Conservation (phyloP, 2,329 filamentous ascomycete genomes). For the Colletotrichum cuscutae region DNA sequence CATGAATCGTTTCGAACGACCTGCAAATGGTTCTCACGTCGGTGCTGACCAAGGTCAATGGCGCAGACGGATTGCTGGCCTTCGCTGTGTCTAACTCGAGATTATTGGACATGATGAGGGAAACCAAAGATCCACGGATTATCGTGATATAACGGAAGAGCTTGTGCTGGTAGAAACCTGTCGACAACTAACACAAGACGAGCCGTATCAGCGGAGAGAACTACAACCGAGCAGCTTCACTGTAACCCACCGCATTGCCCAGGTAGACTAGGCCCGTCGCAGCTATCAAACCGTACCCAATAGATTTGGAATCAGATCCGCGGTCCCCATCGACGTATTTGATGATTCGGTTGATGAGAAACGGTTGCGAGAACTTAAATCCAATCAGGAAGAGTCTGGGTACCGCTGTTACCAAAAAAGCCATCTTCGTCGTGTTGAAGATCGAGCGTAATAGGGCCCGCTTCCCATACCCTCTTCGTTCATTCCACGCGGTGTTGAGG, state of each 20-base stretch:
- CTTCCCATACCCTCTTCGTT: conserved; percentile 34
- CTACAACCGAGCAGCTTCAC: no score
- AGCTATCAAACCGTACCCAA: conserved; percentile 45
- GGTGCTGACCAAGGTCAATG: conserved; percentile 39
- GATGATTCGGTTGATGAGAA: conserved; percentile 37
- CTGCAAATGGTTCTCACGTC: conserved; percentile 40
- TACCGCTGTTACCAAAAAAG: conserved; percentile 44
- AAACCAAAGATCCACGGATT: conserved; percentile 18
- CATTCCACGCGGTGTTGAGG: conserved; percentile 40
- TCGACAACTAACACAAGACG: conserved; percentile 2
- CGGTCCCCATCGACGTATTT: conserved; percentile 36
- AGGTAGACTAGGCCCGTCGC: conserved; percentile 46
- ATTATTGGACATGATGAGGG: conserved; percentile 13
- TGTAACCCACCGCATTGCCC: conserved; percentile 41
- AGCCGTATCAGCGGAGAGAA: not conserved
- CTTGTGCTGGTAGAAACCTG: conserved; percentile 47
- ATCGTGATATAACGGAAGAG: conserved; percentile 40
- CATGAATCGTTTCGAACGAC: conserved; percentile 37
- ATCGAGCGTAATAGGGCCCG: conserved; percentile 40
- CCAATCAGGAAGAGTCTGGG: conserved; percentile 42
- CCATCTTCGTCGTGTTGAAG: conserved; percentile 40
- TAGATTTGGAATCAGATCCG: conserved; percentile 35
- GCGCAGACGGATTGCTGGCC: conserved; percentile 5
- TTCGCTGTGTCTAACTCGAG: not conserved
- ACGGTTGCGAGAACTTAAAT: conserved; percentile 44